phyloP scores from a whole-genome alignment of 2,329 filamentous ascomycete species.

The Amauroascus niger region DNA sequence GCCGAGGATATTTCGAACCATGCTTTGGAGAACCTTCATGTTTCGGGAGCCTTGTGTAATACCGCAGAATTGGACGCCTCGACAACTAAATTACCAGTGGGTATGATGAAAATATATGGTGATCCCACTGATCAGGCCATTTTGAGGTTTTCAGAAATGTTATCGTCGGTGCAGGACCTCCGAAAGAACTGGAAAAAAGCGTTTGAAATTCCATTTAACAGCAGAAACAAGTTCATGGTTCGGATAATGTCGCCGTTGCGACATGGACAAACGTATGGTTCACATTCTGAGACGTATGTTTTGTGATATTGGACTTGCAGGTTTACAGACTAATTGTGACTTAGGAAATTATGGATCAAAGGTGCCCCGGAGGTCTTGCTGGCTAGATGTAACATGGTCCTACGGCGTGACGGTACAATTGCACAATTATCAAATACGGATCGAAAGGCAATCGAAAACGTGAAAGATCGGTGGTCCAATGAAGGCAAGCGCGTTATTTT shows the following conservation, averaged over 20 bases:
- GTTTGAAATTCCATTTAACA: slow-evolving; percentile 66
- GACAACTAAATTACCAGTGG: slow-evolving; percentile 49
- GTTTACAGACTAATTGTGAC: not conserved
- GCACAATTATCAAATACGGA: slow-evolving; percentile 42
- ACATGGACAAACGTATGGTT: not conserved
- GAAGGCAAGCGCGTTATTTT: slow-evolving; percentile 60
- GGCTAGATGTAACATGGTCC: slow-evolving; percentile 49
- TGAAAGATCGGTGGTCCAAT: slow-evolving; percentile 60
- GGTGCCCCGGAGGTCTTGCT: slow-evolving; percentile 68
- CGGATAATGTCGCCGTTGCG: slow-evolving; percentile 43
- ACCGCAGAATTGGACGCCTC: slow-evolving; percentile 63
- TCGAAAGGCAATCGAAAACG: slow-evolving; percentile 42
- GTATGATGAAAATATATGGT: slow-evolving; percentile 57
- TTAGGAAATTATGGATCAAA: slow-evolving; percentile 54
- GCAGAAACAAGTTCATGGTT: slow-evolving; percentile 77
- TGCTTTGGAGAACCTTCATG: slow-evolving; percentile 50
- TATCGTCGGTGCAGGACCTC: slow-evolving; percentile 52
- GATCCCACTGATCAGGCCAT: slow-evolving; percentile 70
- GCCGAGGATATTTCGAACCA: slow-evolving; percentile 24
- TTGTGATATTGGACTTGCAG: not conserved
- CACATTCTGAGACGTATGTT: slow-evolving; percentile 32
- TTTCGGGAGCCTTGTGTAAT: slow-evolving; percentile 60
- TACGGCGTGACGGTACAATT: slow-evolving; percentile 47
- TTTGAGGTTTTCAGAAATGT: slow-evolving; percentile 58
- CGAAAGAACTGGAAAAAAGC: slow-evolving; percentile 55